These are phyloP conservation scores for Actinidia arguta DNA, from an alignment of 179 eudicot genomes.

Conservation along the genomic window DNA sequence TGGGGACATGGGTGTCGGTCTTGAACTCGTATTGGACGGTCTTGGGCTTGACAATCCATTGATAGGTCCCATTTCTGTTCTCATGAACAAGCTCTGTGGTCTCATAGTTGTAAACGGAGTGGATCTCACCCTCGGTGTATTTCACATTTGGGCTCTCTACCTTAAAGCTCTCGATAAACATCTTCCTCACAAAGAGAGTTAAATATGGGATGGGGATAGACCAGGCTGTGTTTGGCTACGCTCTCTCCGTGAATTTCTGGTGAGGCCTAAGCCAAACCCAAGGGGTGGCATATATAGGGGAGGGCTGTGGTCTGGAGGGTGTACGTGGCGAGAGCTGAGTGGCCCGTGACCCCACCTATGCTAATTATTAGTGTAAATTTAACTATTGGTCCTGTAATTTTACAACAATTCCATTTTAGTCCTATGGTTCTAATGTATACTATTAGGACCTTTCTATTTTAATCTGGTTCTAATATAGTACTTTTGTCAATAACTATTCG, in stretches of 20 bases:
- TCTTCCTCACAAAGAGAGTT: constrained; percentile 42
- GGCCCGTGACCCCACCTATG: constrained; percentile 14
- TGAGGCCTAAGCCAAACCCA: not conserved
- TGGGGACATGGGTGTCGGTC: constrained; percentile 77
- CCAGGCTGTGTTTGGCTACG: not conserved
- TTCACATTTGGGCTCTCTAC: constrained; percentile 91
- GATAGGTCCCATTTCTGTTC: constrained; percentile 74
- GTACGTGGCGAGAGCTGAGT: constrained; percentile 19
- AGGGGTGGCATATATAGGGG: constrained; percentile 20
- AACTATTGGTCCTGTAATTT: too few species aligned
- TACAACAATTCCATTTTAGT: too few species aligned
- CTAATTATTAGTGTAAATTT: not conserved
- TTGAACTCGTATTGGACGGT: constrained; percentile 84
- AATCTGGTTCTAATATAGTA: too few species aligned
- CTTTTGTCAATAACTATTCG: too few species aligned
- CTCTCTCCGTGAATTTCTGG: not conserved
- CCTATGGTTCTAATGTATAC: too few species aligned
- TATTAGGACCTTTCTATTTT: too few species aligned
- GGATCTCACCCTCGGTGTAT: constrained; percentile 80
- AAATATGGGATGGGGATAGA: too few species aligned
- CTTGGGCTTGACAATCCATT: constrained; percentile 92
- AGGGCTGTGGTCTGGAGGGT: not conserved
- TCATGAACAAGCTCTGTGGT: constrained; percentile 95
- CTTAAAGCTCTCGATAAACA: constrained; percentile 89
- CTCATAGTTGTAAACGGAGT: constrained; percentile 73